Evolutionary conservation across 495 filamentous ascomycete genomes (phyloP).

Genomic region (Penicillium coprophilum): DNA sequence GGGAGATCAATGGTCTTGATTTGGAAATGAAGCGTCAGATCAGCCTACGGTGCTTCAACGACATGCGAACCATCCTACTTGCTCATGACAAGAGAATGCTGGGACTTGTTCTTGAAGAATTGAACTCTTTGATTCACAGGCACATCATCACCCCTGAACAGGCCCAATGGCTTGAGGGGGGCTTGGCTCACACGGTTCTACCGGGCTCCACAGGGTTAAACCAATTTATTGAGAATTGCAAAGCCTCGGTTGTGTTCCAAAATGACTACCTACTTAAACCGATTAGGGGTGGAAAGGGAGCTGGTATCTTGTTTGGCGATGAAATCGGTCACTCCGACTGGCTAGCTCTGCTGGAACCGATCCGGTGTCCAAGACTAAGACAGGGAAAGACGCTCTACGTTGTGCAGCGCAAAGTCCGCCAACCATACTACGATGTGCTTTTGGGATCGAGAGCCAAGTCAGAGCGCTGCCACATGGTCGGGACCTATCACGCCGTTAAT

Average conservation of each 20-base stretch:
- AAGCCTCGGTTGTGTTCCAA: conserved; percentile 7
- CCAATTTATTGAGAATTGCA: neutral
- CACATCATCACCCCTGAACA: conserved; percentile 29
- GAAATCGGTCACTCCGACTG: conserved; percentile 72
- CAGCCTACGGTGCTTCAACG: conserved; percentile 32
- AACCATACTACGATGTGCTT: neutral
- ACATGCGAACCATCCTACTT: conserved; percentile 37
- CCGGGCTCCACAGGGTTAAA: conserved; percentile 12
- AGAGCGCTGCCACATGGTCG: neutral
- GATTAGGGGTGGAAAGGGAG: conserved; percentile 28
- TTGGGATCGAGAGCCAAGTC: neutral
- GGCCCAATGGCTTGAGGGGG: conserved; percentile 19
- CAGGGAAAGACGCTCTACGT: neutral
- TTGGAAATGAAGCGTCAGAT: conserved; percentile 26
- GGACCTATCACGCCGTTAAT: neutral
- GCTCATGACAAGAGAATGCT: conserved; percentile 44
- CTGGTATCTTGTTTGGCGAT: conserved; percentile 47
- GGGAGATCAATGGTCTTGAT: conserved; percentile 33
- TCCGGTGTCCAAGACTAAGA: neutral
- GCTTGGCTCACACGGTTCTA: conserved; percentile 16
- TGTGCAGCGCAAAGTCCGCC: neutral
- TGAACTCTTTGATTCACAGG: conserved; percentile 23
- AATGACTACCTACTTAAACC: conserved; percentile 37
- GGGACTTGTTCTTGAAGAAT: conserved; percentile 35
- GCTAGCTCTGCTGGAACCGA: conserved; percentile 10